These are phyloP conservation scores for Aspergillus ruber DNA, from an alignment of 2,329 filamentous ascomycete genomes.

Conservation along the genomic window DNA sequence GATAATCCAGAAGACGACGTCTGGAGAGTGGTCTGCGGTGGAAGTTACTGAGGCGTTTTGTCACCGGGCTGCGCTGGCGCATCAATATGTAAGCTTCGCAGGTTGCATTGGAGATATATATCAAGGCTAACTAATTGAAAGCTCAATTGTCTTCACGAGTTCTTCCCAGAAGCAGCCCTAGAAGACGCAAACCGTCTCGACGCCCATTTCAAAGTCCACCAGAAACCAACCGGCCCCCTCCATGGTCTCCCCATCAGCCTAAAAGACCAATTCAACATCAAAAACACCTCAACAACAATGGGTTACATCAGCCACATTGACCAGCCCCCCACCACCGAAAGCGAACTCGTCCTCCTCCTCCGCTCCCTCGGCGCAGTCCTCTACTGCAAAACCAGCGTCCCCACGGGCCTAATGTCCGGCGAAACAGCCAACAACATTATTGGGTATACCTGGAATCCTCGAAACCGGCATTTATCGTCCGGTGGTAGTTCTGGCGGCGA, in stretches of 20 bases:
- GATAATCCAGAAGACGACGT: constrained; percentile 49
- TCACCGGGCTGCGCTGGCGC: constrained; percentile 51
- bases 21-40: constrained; percentile 51
- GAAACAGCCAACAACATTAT: constrained; percentile 54
- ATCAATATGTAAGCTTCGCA: constrained; percentile 46
- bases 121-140: constrained; percentile 1
- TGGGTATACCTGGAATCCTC: constrained; percentile 52
- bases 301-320: constrained; percentile 63
- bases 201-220: constrained; percentile 36
- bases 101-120: too few species aligned
- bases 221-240: constrained; percentile 50
- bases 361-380: constrained; percentile 48
- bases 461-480: constrained; percentile 47
- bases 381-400: constrained; percentile 51
- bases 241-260: constrained; percentile 57
- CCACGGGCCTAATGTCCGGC: constrained; percentile 51
- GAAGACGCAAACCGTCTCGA: constrained; percentile 45
- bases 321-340: constrained; percentile 47
- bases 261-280: constrained; percentile 45
- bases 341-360: constrained; percentile 52
- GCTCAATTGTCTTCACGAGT: constrained; percentile 49
- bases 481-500: constrained; percentile 57
- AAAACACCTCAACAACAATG: constrained; percentile 52
- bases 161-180: constrained; percentile 50
- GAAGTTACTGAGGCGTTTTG: constrained; percentile 53